Evolutionary conservation across 129 eudicot species (phyloP), one percentile per base, ranked within the genome.

Genomic region (Arctium lappa): DNA sequence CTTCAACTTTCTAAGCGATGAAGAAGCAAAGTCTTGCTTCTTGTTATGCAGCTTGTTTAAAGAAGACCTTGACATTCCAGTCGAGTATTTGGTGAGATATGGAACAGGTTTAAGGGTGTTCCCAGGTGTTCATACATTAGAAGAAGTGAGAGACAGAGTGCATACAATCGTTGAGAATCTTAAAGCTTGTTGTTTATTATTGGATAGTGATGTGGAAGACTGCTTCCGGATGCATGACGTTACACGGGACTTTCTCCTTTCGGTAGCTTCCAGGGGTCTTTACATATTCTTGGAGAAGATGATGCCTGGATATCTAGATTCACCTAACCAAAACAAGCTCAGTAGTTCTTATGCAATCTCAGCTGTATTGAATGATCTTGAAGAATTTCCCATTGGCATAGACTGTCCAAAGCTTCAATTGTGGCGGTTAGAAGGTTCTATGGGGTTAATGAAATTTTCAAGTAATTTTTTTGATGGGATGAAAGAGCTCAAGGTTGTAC

Each of bases 171-270:
- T 80, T 46, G 83, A 83, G 31, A 74, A 80, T 65, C 91, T 90
- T 29, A 85, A 85, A 83, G 85, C 84, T 29, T 87, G 84, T 80
- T 85, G 86, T 73, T 75, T 85, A 11, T 83, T 90, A 77, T 37
- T 90, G 79, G 83, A 83, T 74, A 83, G 87, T 74, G 88, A 80
- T 7, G 77, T 74, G 48, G 85, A 82, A 32, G 87, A 80, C 34
- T 31, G 66, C 82, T 80, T 89, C 18, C 89, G 81, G 74, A 82
- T 87, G 81, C 93, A 90, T 83, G 93, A 90, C 83, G 89, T 87
- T 60, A 78, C 88, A 44, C 88, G 88, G 13, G 90, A 87, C 78
- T 89, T 85, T 89, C 81, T 81, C 42, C 88, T 89, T 42, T 84
- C 85, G 39, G 79, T 85, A 12, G 91, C 91, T 62, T 83, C 79